These are phyloP conservation scores for Darksidea phi DNA, from an alignment of 495 filamentous ascomycete genomes.

Conservation along the genomic window DNA sequence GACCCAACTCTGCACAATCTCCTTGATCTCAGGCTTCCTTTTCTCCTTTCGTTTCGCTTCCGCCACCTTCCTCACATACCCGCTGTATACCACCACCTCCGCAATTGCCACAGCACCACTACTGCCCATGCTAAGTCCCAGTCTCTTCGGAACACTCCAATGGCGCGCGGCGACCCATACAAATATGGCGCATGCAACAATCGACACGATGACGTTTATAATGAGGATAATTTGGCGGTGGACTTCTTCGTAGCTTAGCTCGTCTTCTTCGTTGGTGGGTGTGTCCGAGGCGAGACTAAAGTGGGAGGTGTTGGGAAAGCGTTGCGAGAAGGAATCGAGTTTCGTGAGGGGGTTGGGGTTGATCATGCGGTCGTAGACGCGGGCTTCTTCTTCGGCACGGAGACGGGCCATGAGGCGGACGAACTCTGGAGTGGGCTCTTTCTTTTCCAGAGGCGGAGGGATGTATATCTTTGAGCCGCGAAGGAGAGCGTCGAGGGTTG, in stretches of 20 bases:
- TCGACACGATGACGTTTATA: constrained; percentile 70
- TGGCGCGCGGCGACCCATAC: constrained; percentile 70
- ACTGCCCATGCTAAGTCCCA: constrained; percentile 68
- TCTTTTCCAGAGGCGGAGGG: constrained; percentile 72
- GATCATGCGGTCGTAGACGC: constrained; percentile 74
- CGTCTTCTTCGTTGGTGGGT: constrained; percentile 41
- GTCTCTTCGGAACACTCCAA: constrained; percentile 67
- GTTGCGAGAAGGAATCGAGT: constrained; percentile 56
- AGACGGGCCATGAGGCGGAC: constrained; percentile 85
- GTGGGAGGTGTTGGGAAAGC: constrained; percentile 51
- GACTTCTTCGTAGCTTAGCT: constrained; percentile 56
- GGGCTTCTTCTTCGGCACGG: constrained; percentile 73
- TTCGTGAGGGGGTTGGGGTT: constrained; percentile 53
- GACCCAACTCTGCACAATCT: constrained; percentile 68
- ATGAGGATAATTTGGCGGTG: constrained; percentile 73
- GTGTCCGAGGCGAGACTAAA: constrained; percentile 41
- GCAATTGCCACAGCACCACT: constrained; percentile 74
- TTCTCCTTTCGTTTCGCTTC: constrained; percentile 67
- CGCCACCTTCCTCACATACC: constrained; percentile 76
- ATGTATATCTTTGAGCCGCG: constrained; percentile 70
- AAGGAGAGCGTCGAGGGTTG: constrained; percentile 61
- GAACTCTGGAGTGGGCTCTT: constrained; percentile 78
- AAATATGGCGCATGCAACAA: constrained; percentile 65
- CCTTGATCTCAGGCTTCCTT: constrained; percentile 54
- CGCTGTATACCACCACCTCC: constrained; percentile 83